These are phyloP conservation scores for Annona cherimola DNA, from an alignment of 164 flowering plant species.

Conservation along the genomic window DNA sequence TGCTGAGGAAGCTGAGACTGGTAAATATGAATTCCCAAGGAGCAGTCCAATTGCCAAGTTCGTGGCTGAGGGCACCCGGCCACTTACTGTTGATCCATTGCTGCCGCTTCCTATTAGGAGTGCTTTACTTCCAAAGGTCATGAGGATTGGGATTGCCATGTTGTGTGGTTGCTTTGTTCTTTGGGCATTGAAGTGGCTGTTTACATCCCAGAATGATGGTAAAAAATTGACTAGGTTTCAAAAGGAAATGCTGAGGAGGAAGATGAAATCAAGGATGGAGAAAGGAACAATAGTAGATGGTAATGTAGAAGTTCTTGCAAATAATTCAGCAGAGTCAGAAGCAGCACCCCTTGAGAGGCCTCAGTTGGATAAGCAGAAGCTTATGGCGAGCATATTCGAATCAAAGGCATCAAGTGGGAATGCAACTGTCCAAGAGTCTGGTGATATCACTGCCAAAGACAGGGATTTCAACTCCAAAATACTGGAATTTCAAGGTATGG, in stretches of 20 bases:
- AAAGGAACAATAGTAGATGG: conserved; percentile 44
- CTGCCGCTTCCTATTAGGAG: conserved; percentile 22
- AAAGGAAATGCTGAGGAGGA: conserved; percentile 81
- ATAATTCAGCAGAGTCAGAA: conserved; percentile 10
- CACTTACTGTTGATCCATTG: conserved; percentile 24
- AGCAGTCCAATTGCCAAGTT: conserved; percentile 64
- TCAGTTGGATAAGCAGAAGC: conserved; percentile 53
- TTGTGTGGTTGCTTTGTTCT: conserved; percentile 42
- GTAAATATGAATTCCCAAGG: conserved; percentile 45
- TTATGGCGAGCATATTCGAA: conserved; percentile 42
- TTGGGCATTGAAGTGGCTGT: conserved; percentile 38
- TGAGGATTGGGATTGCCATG: conserved; percentile 35
- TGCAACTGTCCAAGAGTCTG: conserved; percentile 18
- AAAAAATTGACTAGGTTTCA: conserved; percentile 40
- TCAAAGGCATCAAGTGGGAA: conserved; percentile 26
- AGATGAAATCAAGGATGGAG: conserved; percentile 55
- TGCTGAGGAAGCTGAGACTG: conserved; percentile 60
- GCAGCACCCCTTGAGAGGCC: conserved; percentile 42
- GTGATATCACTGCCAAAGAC: conserved; percentile 8
- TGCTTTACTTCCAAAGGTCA: conserved; percentile 23
- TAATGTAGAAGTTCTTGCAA: conserved; percentile 35
- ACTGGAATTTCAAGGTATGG: conserved; percentile 60
- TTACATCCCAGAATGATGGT: conserved; percentile 24
- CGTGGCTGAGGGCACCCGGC: conserved; percentile 33
- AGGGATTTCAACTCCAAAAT: conserved; percentile 33